phyloP scores from a whole-genome alignment of 345 rosid genomes.

The Kandelia obovata region DNA sequence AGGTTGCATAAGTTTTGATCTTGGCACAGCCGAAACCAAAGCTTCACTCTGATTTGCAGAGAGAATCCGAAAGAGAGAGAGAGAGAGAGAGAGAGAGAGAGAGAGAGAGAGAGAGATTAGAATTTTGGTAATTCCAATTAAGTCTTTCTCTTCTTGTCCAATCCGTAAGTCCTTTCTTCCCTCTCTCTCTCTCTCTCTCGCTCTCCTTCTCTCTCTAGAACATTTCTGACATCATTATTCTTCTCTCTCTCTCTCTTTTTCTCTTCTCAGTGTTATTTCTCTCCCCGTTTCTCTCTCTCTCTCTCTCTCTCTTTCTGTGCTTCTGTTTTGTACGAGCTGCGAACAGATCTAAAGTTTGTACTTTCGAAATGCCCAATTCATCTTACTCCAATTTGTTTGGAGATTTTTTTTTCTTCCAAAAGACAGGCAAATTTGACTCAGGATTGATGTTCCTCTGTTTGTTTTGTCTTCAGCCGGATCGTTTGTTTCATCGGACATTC shows the following conservation, averaged over 20 bases:
- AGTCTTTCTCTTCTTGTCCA: constrained; percentile 44
- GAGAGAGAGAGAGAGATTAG: constrained; percentile 19
- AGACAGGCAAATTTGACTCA: neutral
- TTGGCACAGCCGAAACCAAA: constrained; percentile 36
- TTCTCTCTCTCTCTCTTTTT: neutral
- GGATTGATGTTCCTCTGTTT: neutral
- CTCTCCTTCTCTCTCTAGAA: neutral
- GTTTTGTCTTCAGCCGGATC: constrained; percentile 5
- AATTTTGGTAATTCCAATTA: constrained; percentile 28
- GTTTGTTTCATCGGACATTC: constrained; percentile 27
- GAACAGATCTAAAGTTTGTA: constrained; percentile 39
- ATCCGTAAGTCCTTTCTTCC: constrained; percentile 50
- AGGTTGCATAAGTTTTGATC: neutral
- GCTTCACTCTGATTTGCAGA: constrained; percentile 58
- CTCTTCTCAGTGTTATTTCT: no score
- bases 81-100: no score
- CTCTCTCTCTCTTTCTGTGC: no score
- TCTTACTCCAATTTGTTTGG: neutral
- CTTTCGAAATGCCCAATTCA: neutral
- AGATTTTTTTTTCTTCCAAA: neutral
- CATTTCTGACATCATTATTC: constrained; percentile 17
- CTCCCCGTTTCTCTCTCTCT: neutral
- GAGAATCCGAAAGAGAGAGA: constrained; percentile 49
- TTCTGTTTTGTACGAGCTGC: constrained; percentile 16
- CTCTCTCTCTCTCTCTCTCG: neutral